phyloP scores from a whole-genome alignment of 2,329 filamentous ascomycete genomes.

The Orbilia oligospora region DNA sequence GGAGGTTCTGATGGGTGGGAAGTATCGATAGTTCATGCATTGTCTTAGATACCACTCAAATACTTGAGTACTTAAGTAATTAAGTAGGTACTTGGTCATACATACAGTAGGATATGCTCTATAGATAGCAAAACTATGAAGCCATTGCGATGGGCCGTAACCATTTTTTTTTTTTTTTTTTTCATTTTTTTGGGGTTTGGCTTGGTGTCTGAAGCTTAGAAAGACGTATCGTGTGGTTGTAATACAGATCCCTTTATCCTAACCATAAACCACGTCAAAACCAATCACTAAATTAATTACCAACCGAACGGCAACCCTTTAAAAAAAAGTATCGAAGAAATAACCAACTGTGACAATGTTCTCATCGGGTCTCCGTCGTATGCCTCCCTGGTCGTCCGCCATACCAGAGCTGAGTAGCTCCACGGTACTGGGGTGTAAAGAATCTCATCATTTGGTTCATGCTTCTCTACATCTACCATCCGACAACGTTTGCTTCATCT shows the following conservation, averaged over 20 bases:
- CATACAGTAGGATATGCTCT: neutral
- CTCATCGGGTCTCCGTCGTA: constrained; percentile 40
- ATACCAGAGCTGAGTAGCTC: constrained; percentile 34
- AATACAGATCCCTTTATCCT: neutral
- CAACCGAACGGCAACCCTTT: neutral
- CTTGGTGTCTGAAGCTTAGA: too few relatives aligned
- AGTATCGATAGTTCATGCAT: neutral
- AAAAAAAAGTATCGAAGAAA: neutral
- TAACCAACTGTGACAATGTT: constrained; percentile 16
- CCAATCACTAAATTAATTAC: too few relatives aligned
- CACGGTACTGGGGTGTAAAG: constrained; percentile 32
- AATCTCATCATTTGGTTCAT: constrained; percentile 38
- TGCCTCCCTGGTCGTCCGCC: constrained; percentile 38
- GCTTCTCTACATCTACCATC: constrained; percentile 42
- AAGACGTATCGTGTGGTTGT: neutral
- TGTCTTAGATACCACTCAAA: too few relatives aligned
- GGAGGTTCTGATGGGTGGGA: constrained; percentile 33
- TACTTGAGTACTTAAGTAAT: too few relatives aligned
- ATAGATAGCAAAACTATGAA: neutral
- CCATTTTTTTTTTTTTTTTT: neutral
- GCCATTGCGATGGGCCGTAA: neutral
- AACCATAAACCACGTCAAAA: neutral
- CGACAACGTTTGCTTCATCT: constrained; percentile 46
- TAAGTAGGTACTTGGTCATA: too few relatives aligned
- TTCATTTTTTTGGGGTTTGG: too few relatives aligned